Evolutionary conservation across 2,329 filamentous ascomycete species (phyloP), one percentile per base, ranked within the genome.

Genomic region (Pyrenophora teres): DNA sequence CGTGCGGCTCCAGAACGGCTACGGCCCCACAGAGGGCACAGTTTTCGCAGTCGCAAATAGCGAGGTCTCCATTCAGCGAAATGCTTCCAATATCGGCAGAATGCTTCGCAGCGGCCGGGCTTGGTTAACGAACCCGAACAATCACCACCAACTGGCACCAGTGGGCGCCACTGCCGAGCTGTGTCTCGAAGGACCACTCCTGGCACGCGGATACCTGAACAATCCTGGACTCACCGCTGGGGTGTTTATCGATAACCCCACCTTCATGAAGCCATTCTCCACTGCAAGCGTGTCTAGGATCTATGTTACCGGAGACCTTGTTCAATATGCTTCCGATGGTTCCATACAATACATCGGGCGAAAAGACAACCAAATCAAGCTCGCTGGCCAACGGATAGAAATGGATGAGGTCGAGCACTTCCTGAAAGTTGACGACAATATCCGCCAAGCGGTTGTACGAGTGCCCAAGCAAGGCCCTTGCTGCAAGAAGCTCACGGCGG

Each of bases 401-500:
- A 59, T 72, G 36, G 69, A 67, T 10, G 70, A 73, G 46, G 70
- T 72, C 12, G 65, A 72, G 46, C 59, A 68, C 39, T 58, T 67
- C 35, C 39, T 71, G 7, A 65, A 70, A 32, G 54, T 60, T n/a
- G 58, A 69, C 35, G 25, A 57, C 16, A 45, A 25, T 8, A 52
- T 78, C 10, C 71, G 67, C 30, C 71, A 78, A 52, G 73, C 71
- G 3, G 69, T 79, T 40, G 77, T 80, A 3, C 65, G 76, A 13
- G 61, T 80, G 51, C 74, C 76, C 3, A 76, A 77, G 53, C 43
- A 44, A 13, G 76, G 77, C 2, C 73, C 66, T 2, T 68, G 71
- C n/a, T 72, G 76, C 48, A 69, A 75, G 49, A 76, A 73, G n/a
- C 71, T 80, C n/a, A 73, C 76, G 6, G 72, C 77, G 9, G 73